phyloP scores from a whole-genome alignment of 2,329 filamentous ascomycete species.

The Emergomyces africanus region DNA sequence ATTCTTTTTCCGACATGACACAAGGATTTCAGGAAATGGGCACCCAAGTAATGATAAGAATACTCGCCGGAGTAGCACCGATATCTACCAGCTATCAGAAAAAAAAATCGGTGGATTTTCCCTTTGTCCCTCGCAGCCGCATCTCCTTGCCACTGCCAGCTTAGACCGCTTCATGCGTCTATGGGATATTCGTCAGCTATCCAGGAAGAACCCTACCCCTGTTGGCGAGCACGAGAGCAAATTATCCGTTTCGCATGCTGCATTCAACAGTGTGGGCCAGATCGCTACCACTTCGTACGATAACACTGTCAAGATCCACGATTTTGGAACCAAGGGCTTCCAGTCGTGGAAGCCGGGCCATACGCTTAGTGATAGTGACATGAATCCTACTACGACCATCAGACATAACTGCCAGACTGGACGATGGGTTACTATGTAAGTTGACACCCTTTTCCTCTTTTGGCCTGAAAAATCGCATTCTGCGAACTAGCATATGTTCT shows the following conservation, averaged over 20 bases:
- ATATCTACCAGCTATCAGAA: slow-evolving; percentile 65
- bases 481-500: not conserved
- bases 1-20: slow-evolving; percentile 66
- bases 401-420: slow-evolving; percentile 94
- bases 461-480: not conserved
- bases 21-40: slow-evolving; percentile 39
- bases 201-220: slow-evolving; percentile 52
- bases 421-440: slow-evolving; percentile 74
- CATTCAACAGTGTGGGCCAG: slow-evolving; percentile 74
- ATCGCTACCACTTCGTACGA: slow-evolving; percentile 91
- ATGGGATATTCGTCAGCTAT: slow-evolving; percentile 74
- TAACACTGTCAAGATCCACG: slow-evolving; percentile 86
- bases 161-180: slow-evolving; percentile 80
- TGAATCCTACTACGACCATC: slow-evolving; percentile 57
- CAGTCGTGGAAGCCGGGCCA: slow-evolving; percentile 47
- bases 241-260: slow-evolving; percentile 81
- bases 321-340: slow-evolving; percentile 49
- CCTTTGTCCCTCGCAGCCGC: slow-evolving; percentile 63
- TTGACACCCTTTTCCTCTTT: slow-evolving; percentile 16
- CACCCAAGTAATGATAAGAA: not conserved
- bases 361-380: slow-evolving; percentile 46
- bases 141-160: slow-evolving; percentile 78
- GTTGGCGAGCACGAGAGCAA: slow-evolving; percentile 72
- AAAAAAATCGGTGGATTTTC: slow-evolving; percentile 96
- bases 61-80: slow-evolving; percentile 37